Percentiles rank a stretch among this genome's conserved stretches.
Evolutionary conservation across 345 rosid genomes (phyloP).

Genomic region (Populus davidiana): DNA sequence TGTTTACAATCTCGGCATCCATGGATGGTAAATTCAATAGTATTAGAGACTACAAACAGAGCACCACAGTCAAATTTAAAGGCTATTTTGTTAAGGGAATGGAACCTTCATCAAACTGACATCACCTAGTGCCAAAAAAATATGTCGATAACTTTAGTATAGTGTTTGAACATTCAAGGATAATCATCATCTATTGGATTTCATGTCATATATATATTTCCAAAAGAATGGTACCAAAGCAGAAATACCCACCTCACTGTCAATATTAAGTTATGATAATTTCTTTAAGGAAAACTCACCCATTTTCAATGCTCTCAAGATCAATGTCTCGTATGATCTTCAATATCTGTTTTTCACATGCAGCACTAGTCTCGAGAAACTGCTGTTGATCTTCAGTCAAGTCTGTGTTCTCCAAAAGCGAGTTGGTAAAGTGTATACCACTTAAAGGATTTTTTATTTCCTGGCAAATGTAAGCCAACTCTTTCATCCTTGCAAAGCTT

Average conservation of each 20-base stretch:
- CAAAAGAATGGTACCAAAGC: background rate
- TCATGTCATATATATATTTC: background rate
- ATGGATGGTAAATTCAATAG: background rate
- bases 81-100: background rate
- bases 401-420: slow-evolving; percentile 66
- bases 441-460: slow-evolving; percentile 70
- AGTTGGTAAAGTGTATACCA: slow-evolving; percentile 72
- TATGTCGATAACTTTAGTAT: background rate
- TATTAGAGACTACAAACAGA: background rate
- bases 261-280: background rate
- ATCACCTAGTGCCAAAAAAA: slow-evolving; percentile 1
- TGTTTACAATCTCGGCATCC: background rate
- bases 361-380: slow-evolving; percentile 73
- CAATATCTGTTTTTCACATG: slow-evolving; percentile 84
- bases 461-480: slow-evolving; percentile 79
- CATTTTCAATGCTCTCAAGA: slow-evolving; percentile 69
- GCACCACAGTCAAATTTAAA: background rate
- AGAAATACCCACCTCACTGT: background rate
- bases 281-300: slow-evolving; percentile 42
- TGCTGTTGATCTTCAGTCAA: slow-evolving; percentile 85
- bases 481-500: slow-evolving; percentile 63
- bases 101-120: background rate
- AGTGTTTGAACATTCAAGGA: background rate
- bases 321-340: slow-evolving; percentile 63
- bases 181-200: too few species aligned